Evolutionary conservation across 805 yeast species (phyloP).

Genomic region (Maudiozyma bulderi): DNA sequence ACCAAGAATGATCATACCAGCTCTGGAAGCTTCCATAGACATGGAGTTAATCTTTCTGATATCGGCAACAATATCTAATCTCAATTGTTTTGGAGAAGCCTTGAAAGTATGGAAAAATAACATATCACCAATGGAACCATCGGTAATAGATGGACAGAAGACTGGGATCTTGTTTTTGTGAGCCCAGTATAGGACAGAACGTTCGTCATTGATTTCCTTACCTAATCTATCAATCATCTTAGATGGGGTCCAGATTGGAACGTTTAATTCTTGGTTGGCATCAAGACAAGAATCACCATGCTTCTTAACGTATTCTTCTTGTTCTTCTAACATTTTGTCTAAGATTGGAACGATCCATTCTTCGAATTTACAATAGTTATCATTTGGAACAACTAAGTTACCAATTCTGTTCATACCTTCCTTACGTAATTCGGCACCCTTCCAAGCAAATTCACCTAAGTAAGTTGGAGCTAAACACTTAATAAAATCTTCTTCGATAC

Average conservation of each 20-base stretch:
- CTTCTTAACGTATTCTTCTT: constrained; percentile 52
- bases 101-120: constrained; percentile 96
- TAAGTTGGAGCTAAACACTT: constrained; percentile 95
- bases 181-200: constrained; percentile 94
- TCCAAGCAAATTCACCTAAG: constrained; percentile 79
- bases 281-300: constrained; percentile 49
- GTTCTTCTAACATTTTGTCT: constrained; percentile 82
- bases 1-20: constrained; percentile 94
- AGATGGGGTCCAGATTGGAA: constrained; percentile 85
- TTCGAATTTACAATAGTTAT: constrained; percentile 93
- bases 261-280: constrained; percentile 37
- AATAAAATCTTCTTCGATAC: constrained; percentile 94
- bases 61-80: constrained; percentile 89
- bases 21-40: constrained; percentile 88
- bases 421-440: constrained; percentile 76
- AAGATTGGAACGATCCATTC: constrained; percentile 97
- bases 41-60: constrained; percentile 83
- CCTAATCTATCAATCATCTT: constrained; percentile 87
- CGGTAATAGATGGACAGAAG: constrained; percentile 95
- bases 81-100: constrained; percentile 79
- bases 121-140: constrained; percentile 98
- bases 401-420: constrained; percentile 98
- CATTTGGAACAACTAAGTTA: constrained; percentile 92
- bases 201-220: constrained; percentile 87
- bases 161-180: constrained; percentile 93